Evolutionary conservation across 2,329 filamentous ascomycete genomes (phyloP).

Genomic region (Claviceps monticola): DNA sequence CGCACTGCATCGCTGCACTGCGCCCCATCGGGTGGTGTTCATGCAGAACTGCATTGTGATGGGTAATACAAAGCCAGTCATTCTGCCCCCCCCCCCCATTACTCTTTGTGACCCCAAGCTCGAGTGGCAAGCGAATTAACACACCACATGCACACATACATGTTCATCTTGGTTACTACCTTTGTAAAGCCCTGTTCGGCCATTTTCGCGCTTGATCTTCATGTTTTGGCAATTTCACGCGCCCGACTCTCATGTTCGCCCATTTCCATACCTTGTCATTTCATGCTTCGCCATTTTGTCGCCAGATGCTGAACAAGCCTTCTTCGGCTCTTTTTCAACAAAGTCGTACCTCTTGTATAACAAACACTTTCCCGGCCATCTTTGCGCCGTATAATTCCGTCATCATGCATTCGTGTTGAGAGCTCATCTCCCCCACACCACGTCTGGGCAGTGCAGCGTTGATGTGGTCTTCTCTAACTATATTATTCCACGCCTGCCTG

Average conservation of each 20-base stretch:
- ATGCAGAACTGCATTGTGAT: background rate
- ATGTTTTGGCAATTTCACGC: too few species aligned
- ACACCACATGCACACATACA: background rate
- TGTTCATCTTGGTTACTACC: slow-evolving; percentile 1
- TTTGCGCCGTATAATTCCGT: background rate
- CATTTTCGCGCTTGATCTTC: background rate
- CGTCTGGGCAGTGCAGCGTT: background rate
- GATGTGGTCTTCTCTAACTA: background rate
- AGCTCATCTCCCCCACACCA: background rate
- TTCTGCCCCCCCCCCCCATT: too few species aligned
- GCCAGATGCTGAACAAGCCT: background rate
- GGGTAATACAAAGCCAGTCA: background rate
- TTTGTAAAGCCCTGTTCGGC: background rate
- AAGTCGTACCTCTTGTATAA: background rate
- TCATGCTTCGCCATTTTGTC: background rate
- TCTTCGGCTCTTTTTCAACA: background rate
- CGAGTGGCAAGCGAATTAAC: background rate
- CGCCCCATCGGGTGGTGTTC: background rate
- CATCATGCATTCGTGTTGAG: background rate
- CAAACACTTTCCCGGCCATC: too few species aligned
- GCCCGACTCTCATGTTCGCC: too few species aligned
- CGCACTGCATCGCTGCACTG: background rate
- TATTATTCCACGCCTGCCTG: background rate
- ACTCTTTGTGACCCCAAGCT: background rate
- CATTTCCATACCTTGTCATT: too few species aligned